Percentiles rank a stretch among this genome's conserved stretches.
phyloP scores from a whole-genome alignment of 208 protist species.

The Crithidia bombi region DNA sequence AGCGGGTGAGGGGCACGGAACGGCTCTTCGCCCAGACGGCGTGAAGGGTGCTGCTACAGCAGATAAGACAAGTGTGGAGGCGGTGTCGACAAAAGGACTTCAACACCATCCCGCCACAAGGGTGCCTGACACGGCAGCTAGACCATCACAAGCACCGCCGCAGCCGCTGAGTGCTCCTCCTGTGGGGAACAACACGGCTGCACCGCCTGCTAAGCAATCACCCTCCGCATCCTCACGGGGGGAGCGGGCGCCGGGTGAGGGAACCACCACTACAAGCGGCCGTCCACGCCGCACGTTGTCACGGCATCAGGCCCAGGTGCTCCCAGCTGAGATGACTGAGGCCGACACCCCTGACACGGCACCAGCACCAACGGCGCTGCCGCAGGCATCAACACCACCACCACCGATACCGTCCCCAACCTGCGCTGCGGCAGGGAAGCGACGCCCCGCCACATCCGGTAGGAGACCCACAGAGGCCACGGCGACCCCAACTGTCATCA shows the following conservation, averaged over 20 bases:
- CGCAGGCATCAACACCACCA: background rate
- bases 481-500: background rate
- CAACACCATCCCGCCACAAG: too few species aligned
- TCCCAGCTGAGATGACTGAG: background rate
- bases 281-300: slow-evolving; percentile 7
- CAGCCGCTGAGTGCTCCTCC: background rate
- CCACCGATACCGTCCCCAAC: background rate
- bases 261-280: background rate
- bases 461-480: background rate
- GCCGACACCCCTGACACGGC: background rate
- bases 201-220: background rate
- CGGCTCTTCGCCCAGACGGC: background rate
- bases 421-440: background rate
- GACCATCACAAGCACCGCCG: too few species aligned
- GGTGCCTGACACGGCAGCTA: too few species aligned
- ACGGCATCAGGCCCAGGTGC: slow-evolving; percentile 14
- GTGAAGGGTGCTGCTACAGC: background rate
- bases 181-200: too few species aligned
- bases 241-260: background rate
- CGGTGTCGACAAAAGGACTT: too few species aligned
- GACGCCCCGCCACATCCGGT: background rate
- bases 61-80: background rate
- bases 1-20: slow-evolving; percentile 1
- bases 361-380: background rate
- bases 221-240: background rate